These are phyloP conservation scores for Oryza australiensis DNA, from an alignment of 176 grass and related monocot species.

Conservation along the genomic window DNA sequence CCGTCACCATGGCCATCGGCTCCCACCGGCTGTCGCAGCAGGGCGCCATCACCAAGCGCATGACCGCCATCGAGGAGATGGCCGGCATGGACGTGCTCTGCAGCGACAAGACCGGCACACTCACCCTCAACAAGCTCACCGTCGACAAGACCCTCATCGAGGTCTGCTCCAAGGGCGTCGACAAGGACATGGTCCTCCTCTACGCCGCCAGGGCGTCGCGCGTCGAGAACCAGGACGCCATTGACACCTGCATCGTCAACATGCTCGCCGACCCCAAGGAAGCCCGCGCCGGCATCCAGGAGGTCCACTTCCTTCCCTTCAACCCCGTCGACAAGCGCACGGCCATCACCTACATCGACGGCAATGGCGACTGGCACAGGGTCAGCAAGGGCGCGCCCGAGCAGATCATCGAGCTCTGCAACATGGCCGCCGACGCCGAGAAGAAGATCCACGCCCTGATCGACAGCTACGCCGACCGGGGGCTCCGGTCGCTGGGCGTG, in stretches of 20 bases:
- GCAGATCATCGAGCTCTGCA: conserved; percentile 95
- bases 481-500: conserved; percentile 76
- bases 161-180: conserved; percentile 69
- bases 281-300: conserved; percentile 76
- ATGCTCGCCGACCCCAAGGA: conserved; percentile 90
- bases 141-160: conserved; percentile 89
- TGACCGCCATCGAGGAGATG: conserved; percentile 99
- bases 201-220: conserved; percentile 78
- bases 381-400: conserved; percentile 91
- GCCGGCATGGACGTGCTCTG: conserved; percentile 98
- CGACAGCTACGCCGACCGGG: conserved; percentile 66
- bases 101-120: conserved; percentile 95
- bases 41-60: conserved; percentile 96
- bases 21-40: conserved; percentile 88
- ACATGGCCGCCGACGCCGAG: conserved; percentile 50
- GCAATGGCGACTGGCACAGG: conserved; percentile 78
- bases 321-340: conserved; percentile 96
- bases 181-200: conserved; percentile 80
- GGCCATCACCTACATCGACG: conserved; percentile 88
- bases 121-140: conserved; percentile 97
- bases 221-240: conserved; percentile 97
- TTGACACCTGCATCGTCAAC: conserved; percentile 85
- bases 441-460: conserved; percentile 75
- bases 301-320: conserved; percentile 90
- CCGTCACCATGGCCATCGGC: conserved; percentile 97